Conservation (phyloP, 148 eudicot species). For the Camellia japonica region DNA sequence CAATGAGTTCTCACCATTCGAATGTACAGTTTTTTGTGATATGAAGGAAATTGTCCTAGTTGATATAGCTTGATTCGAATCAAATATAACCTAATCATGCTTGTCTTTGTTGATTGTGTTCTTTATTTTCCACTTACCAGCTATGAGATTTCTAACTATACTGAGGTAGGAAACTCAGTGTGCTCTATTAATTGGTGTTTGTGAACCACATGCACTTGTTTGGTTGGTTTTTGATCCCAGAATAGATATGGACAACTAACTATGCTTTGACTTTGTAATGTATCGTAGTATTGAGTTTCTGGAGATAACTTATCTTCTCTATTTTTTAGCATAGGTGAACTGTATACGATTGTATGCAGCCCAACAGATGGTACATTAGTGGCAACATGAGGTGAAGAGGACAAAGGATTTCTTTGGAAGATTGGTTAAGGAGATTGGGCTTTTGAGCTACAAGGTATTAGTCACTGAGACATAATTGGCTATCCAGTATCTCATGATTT, state of each 20-base stretch:
- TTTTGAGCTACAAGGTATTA: too few species aligned
- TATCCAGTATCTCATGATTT: background rate
- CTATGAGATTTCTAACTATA: background rate
- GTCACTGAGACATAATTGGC: background rate
- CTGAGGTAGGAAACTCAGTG: background rate
- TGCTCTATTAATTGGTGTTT: background rate
- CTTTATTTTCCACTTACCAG: background rate
- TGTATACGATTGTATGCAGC: constrained; percentile 78
- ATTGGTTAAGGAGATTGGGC: too few species aligned
- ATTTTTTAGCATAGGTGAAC: constrained; percentile 53
- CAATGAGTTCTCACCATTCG: too few species aligned
- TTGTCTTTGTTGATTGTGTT: too few species aligned
- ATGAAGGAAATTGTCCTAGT: too few species aligned
- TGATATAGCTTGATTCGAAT: too few species aligned
- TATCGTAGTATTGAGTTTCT: background rate
- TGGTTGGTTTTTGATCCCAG: background rate
- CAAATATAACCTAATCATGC: too few species aligned
- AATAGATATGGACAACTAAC: background rate
- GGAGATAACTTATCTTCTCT: background rate
- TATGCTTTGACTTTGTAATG: background rate
- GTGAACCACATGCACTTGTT: background rate
- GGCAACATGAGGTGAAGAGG: constrained; percentile 95
- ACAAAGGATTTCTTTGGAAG: constrained; percentile 20
- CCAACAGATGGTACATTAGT: constrained; percentile 77
- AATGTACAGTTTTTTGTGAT: too few species aligned